Evolutionary conservation across 768 basidiomycete genomes (phyloP).

Genomic region (Naganishia vishniacii): DNA sequence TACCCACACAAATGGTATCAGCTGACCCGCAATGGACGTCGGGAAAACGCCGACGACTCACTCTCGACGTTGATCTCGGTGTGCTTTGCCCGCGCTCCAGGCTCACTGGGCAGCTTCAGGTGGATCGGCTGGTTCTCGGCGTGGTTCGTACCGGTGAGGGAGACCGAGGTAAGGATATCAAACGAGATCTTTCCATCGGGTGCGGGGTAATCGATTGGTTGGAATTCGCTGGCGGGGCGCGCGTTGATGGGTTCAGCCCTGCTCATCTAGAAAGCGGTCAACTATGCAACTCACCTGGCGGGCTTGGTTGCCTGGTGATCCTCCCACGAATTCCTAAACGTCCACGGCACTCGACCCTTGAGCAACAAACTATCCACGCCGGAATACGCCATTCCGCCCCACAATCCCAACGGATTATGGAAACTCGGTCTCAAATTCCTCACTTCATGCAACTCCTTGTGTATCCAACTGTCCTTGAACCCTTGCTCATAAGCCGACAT

Average conservation of each 20-base stretch:
- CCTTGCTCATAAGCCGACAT: constrained; percentile 68
- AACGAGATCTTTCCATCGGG: constrained; percentile 86
- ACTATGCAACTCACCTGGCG: constrained; percentile 51
- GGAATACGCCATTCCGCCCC: constrained; percentile 81
- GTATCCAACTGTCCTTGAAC: constrained; percentile 74
- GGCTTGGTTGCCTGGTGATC: constrained; percentile 68
- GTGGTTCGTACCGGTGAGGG: constrained; percentile 89
- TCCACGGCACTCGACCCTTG: constrained; percentile 85
- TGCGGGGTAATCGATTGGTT: constrained; percentile 76
- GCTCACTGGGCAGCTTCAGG: constrained; percentile 60
- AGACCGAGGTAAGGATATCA: constrained; percentile 82
- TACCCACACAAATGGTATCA: constrained; percentile 39
- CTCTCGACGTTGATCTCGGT: constrained; percentile 60
- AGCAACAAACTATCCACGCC: constrained; percentile 80
- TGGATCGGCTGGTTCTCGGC: constrained; percentile 94
- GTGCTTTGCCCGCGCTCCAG: constrained; percentile 59
- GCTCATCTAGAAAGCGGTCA: constrained; percentile 8
- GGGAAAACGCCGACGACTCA: constrained; percentile 23
- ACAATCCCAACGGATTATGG: constrained; percentile 65
- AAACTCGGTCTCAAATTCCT: constrained; percentile 88
- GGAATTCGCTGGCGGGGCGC: constrained; percentile 53
- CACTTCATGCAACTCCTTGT: constrained; percentile 78
- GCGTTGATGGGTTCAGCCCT: too few relatives aligned
- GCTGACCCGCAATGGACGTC: neutral
- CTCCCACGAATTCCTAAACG: constrained; percentile 63